Base-by-base conservation (phyloP, 495 filamentous ascomycete species). In the Aspergillus baeticus region DNA sequence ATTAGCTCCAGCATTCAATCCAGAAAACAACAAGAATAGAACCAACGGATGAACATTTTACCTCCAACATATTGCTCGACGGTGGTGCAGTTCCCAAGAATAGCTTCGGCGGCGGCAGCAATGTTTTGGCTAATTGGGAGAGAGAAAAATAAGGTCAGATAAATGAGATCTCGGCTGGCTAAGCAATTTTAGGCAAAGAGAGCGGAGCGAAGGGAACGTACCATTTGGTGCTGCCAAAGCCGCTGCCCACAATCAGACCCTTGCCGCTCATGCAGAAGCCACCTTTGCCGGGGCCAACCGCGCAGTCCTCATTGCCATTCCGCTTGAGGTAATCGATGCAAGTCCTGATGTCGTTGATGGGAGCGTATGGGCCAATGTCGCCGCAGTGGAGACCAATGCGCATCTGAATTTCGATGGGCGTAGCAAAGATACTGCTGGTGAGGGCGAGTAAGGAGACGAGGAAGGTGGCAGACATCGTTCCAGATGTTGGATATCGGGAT, bases 71-170 rank as follows among this genome's bases (percentile, higher is more conserved):
- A 51, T 11, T 51, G 48, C 1, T 39, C 34, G 18, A 20, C 18
- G 23, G 48, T 51, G 10, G 48, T 51, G 48, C 48, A 51, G 48
- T 35, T 51, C 11, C 48, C 48, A 11, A 51, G 34, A 10, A 51
- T 51, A 0, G 48, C 48, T 13, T 51, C 31, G 3, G 48, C 48
- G 0, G 48, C 48, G 23, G 48, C 48, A 21, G 48, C 48, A 15
- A 51, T 34, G 2, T 51, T 51, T 39, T 51, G 48, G 48, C 48
- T 51, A 26, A n/a, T n/a, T 8, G 8, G 26, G 4, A 29, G 26
- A 4, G 26, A 29, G 8, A 20, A 51, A 20, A 26, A 6, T 26
- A 17, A 0, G 11, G 17, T 33, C 18, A 39, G 20, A 2, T 39
- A 11, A 13, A 26, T 23, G 11, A 51, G n/a, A n/a, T n/a, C n/a